Percentiles rank a stretch among this genome's conserved stretches.
Evolutionary conservation across 805 yeast species (phyloP).

Genomic region (Kurtzmaniella fragi): DNA sequence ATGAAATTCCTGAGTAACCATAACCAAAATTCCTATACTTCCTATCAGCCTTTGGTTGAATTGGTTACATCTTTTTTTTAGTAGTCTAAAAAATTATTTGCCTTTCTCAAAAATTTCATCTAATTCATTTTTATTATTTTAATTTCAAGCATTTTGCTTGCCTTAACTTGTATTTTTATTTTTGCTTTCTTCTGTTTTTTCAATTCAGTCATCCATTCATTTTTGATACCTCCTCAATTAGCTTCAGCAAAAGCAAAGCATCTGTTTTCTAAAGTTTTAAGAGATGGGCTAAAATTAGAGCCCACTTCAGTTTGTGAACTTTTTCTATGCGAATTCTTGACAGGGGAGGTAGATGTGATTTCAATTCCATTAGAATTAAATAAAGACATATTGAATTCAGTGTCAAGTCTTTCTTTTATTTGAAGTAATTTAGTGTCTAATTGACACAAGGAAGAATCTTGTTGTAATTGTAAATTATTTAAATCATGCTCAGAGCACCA

Average conservation of each 20-base stretch:
- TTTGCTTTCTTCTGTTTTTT: too few species aligned
- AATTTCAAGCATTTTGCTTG: too few species aligned
- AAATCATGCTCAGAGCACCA: constrained; percentile 41
- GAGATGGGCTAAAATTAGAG: constrained; percentile 3
- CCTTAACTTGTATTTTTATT: too few species aligned
- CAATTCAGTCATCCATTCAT: too few species aligned
- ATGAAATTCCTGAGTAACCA: too few species aligned
- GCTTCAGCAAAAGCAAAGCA: constrained; percentile 20
- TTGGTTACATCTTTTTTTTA: too few species aligned
- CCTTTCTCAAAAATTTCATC: too few species aligned
- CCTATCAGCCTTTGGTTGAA: too few species aligned
- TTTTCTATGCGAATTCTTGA: background rate
- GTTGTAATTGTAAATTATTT: constrained; percentile 34
- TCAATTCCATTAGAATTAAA: constrained; percentile 3
- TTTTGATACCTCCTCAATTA: background rate
- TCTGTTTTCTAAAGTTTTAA: constrained; percentile 29
- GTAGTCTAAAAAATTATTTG: too few species aligned
- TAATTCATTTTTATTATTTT: too few species aligned
- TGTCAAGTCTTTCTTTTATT: constrained; percentile 32
- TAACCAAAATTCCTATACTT: too few species aligned
- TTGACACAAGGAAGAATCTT: constrained; percentile 31
- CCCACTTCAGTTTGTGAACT: background rate
- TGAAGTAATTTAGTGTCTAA: constrained; percentile 33
- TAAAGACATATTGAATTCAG: constrained; percentile 22
- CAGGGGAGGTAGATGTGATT: constrained; percentile 1